Conservation (phyloP, 352 stramenopile genomes). For the Phytophthora hibernalis region DNA sequence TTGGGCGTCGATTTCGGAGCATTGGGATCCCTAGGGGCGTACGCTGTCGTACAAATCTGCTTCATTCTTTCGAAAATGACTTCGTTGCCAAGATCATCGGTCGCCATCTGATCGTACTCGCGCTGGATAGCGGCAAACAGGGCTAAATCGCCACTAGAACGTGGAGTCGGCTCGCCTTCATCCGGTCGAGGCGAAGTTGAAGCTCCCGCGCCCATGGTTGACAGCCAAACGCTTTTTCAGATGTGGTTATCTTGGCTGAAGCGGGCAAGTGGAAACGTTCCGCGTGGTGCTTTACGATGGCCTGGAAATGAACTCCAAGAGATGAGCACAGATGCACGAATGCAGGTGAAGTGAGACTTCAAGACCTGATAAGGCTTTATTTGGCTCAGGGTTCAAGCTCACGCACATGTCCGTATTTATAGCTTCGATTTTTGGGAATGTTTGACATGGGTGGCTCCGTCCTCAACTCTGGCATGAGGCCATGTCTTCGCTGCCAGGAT, state of each 20-base stretch:
- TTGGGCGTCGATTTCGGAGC: slow-evolving; percentile 25
- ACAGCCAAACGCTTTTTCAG: not conserved
- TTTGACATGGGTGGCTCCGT: not conserved
- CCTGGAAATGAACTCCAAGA: slow-evolving; percentile 22
- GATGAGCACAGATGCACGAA: not conserved
- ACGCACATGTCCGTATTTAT: slow-evolving; percentile 23
- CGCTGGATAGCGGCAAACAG: slow-evolving; percentile 65
- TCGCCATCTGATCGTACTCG: slow-evolving; percentile 74
- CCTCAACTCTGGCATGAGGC: slow-evolving; percentile 6
- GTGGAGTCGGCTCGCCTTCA: slow-evolving; percentile 17
- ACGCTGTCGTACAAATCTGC: slow-evolving; percentile 57
- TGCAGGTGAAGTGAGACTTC: not conserved
- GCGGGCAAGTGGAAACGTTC: not conserved
- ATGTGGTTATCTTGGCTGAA: slow-evolving; percentile 6
- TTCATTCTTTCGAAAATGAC: slow-evolving; percentile 84
- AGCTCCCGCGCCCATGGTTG: slow-evolving; percentile 51
- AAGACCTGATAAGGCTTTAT: slow-evolving; percentile 21
- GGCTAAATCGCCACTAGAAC: slow-evolving; percentile 38
- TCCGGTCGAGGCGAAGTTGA: slow-evolving; percentile 37
- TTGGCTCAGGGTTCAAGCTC: slow-evolving; percentile 12
- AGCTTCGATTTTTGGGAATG: slow-evolving; percentile 4
- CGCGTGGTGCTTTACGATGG: slow-evolving; percentile 6
- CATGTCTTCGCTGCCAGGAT: slow-evolving; percentile 7
- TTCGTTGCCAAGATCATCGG: slow-evolving; percentile 62
- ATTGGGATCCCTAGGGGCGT: slow-evolving; percentile 49